These are phyloP conservation scores for Umbilicus rupestris DNA, from an alignment of 164 flowering plant species.

Conservation along the genomic window DNA sequence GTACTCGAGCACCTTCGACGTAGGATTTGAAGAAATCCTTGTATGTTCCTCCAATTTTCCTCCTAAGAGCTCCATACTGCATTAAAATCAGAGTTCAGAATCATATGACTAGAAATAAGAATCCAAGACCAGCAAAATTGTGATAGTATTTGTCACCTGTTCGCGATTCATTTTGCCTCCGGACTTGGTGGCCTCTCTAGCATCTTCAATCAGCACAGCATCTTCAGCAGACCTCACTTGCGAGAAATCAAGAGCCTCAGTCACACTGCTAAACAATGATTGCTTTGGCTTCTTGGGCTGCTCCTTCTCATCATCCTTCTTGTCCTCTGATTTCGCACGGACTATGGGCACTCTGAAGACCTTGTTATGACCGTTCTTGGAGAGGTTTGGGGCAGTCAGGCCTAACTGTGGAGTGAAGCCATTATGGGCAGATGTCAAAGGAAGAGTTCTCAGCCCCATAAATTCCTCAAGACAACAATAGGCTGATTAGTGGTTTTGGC, in stretches of 20 bases:
- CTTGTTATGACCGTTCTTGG: slow-evolving; percentile 9
- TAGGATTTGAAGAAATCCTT: slow-evolving; percentile 97
- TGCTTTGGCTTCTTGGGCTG: slow-evolving; percentile 36
- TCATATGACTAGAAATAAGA: too few relatives aligned
- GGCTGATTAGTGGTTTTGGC: background rate
- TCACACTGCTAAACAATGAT: slow-evolving; percentile 50
- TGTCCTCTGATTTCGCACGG: slow-evolving; percentile 39
- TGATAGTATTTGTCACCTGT: slow-evolving; percentile 37
- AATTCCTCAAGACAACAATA: background rate
- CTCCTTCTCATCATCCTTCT: slow-evolving; percentile 21
- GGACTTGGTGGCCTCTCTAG: slow-evolving; percentile 56
- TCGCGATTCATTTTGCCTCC: slow-evolving; percentile 63
- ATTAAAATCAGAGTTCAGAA: slow-evolving; percentile 4
- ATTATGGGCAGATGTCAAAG: slow-evolving; percentile 34
- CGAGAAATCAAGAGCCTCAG: slow-evolving; percentile 85
- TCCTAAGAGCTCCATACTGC: slow-evolving; percentile 92
- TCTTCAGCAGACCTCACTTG: slow-evolving; percentile 73
- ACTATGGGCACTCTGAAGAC: slow-evolving; percentile 18
- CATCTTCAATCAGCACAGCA: slow-evolving; percentile 62
- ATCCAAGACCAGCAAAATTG: background rate
- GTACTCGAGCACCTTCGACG: slow-evolving; percentile 49
- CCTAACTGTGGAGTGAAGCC: slow-evolving; percentile 17
- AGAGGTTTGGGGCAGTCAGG: slow-evolving; percentile 10
- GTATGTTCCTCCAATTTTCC: slow-evolving; percentile 96
- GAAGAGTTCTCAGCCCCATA: slow-evolving; percentile 37